Base-by-base conservation (phyloP, 208 protist genomes). In the Leptomonas pyrrhocoris region DNA sequence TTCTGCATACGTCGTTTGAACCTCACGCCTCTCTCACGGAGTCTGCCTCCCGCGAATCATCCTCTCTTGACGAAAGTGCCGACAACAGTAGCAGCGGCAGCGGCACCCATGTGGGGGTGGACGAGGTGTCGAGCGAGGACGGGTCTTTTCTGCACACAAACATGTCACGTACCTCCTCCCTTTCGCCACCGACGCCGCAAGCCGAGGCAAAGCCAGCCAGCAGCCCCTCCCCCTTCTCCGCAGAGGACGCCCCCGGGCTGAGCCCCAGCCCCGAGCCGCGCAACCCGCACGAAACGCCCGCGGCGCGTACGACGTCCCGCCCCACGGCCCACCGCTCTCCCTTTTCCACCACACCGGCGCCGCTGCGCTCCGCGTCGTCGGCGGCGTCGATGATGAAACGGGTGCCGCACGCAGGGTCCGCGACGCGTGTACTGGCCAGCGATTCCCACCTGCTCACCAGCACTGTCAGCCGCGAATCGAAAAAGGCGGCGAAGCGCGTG, bases 401-500 rank as follows among this genome's bases (percentile, higher is more conserved):
- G 25, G 9, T 0, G 58, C 16, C 0, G 11, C 34, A n/a, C 7
- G 8, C 21, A 27, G 16, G 31, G 21, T 56, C 53, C 7, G 49
- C 54, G 38, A 12, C 54, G 48, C 71, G 57, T 12, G 71, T 63
- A 8, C 48, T 77, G 62, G 28, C 68, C 21, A 62, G 43, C 45
- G 54, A 70, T 46, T 77, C 75, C 43, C 74, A 68, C 53, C 58
- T 80, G 60, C 75, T 80, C 43, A 63, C 64, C 31, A 75, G 49
- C 46, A 77, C 65, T 2, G 46, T 55, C 13, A 77, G 66, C 36
- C 66, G 43, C 16, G 54, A 67, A 13, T 43, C 51, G 50, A 78
- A 77, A 55, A 78, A 42, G 58, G 23, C 74, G 48, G 48, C 46
- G 43, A 83, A 74, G 67, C 71, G 78, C 49, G 60, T 66, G 19